These are phyloP conservation scores for Trichoderma pleuroti DNA, from an alignment of 2,329 filamentous ascomycete genomes.

Conservation along the genomic window DNA sequence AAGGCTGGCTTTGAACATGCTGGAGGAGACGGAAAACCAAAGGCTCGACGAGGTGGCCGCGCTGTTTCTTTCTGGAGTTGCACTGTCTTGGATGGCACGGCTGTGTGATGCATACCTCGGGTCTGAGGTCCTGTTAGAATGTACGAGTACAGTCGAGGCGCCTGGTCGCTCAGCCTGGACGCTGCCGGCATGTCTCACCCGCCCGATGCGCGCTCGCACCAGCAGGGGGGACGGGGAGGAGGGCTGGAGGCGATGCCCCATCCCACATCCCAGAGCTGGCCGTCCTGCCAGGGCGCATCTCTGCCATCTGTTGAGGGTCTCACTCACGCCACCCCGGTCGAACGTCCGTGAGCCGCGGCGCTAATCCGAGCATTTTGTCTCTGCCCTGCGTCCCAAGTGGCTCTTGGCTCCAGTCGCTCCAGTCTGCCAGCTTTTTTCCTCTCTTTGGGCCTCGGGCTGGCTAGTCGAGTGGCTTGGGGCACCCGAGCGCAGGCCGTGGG, in stretches of 20 bases:
- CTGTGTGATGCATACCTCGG: constrained; percentile 17
- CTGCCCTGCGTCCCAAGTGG: constrained; percentile 17
- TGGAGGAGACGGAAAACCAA: background rate
- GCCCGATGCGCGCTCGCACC: constrained; percentile 1
- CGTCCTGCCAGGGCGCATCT: constrained; percentile 6
- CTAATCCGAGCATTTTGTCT: constrained; percentile 6
- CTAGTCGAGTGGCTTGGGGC: constrained; percentile 7
- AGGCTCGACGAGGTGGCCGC: background rate
- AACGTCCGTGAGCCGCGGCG: constrained; percentile 20
- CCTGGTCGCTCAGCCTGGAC: background rate
- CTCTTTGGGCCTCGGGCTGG: background rate
- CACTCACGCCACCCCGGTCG: constrained; percentile 5
- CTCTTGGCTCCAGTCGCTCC: background rate
- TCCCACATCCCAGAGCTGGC: background rate
- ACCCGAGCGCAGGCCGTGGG: background rate
- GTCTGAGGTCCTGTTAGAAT: constrained; percentile 4
- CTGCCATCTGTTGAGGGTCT: background rate
- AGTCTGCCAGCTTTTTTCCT: background rate
- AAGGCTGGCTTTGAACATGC: background rate
- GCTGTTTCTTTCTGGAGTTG: constrained; percentile 6
- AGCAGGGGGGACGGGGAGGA: background rate
- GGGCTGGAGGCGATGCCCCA: background rate
- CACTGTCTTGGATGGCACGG: constrained; percentile 9
- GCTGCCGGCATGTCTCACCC: constrained; percentile 12
- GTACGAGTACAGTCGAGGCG: background rate